Conservation (phyloP, 1,284 basidiomycete genomes). For the Serendipita sp. region DNA sequence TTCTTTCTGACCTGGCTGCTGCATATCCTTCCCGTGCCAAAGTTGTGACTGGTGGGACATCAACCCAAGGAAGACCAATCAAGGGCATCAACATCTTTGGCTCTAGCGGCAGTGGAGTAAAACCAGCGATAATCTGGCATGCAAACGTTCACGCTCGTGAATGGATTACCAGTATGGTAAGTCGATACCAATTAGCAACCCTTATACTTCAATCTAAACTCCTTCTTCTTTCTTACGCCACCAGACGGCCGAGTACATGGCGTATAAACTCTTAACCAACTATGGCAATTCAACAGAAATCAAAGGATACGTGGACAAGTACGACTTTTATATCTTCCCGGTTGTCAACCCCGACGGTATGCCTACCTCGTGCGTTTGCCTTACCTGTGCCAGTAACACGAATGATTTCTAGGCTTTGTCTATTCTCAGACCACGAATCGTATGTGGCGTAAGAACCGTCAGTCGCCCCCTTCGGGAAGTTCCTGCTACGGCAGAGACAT, state of each 20-base stretch:
- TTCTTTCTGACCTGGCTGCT: constrained; percentile 49
- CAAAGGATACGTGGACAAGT: constrained; percentile 13
- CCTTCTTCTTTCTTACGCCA: neutral
- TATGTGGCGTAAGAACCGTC: constrained; percentile 12
- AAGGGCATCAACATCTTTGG: constrained; percentile 12
- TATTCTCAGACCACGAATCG: constrained; percentile 9
- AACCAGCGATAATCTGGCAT: constrained; percentile 11
- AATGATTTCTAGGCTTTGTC: constrained; percentile 7
- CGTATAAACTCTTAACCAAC: constrained; percentile 11
- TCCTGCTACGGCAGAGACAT: constrained; percentile 11
- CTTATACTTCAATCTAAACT: neutral
- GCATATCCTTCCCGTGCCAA: constrained; percentile 25
- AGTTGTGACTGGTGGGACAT: constrained; percentile 9
- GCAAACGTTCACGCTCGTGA: constrained; percentile 12
- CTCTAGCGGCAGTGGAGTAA: constrained; percentile 9
- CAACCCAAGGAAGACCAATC: constrained; percentile 9
- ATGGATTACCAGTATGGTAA: constrained; percentile 12
- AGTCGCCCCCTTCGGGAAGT: constrained; percentile 7
- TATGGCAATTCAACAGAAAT: constrained; percentile 10
- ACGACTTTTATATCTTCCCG: constrained; percentile 13
- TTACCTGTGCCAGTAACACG: neutral
- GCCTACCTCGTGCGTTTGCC: neutral
- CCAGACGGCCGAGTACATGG: constrained; percentile 10
- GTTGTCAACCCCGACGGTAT: constrained; percentile 11
- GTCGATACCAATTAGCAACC: neutral